Evolutionary conservation across 140 eudicot species (phyloP), one percentile per base, ranked within the genome.

Genomic region (Oenanthe javanica): DNA sequence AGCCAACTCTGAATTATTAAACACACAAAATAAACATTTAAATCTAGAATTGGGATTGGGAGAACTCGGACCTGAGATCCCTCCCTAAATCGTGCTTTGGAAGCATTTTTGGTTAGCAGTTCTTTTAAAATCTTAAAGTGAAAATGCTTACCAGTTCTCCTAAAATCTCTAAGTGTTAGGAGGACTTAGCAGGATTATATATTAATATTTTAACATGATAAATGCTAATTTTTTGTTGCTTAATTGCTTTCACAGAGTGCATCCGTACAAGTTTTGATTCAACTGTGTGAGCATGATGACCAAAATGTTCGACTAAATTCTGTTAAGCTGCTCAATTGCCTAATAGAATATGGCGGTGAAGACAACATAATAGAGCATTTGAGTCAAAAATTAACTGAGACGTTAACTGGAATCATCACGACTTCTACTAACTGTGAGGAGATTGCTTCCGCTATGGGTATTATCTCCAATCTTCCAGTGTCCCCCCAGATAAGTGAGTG

Each of bases 401-500:
- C 84, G 4, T 48, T 91, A 36, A 83, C 89, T 54, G 84, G 81
- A 61, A 84, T 89, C 78, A 85, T 89, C 31, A 83, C 42, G 49
- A 82, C 86, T 67, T 83, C 89, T 21, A 43, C 18, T 43, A 87
- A 91, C 51, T 76, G 61, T 27, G 90, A 89, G 50, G 96, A 91
- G 81, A 83, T 86, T 50, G 81, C 93, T 80, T 88, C 91, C 31
- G 87, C 93, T 47, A 71, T 89, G 84, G 93, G 93, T 70, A 79
- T 85, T 77, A 86, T 89, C 43, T 80, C 91, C 45, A 82, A 85
- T 81, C 88, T 91, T 78, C 88, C 93, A 19, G 82, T 82, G 81
- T 79, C 89, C 52, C 36, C 87, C 77, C 78, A 82, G 71, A 84
- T 91, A 80, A 84, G 89, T 15, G 86, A 81, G 80, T 87, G 86